A percentile compares a stretch with the other conserved stretches of the same genome.
These are phyloP conservation scores for Cafeteria roenbergensis DNA, from an alignment of 108 stramenopile genomes.

Conservation along the genomic window DNA sequence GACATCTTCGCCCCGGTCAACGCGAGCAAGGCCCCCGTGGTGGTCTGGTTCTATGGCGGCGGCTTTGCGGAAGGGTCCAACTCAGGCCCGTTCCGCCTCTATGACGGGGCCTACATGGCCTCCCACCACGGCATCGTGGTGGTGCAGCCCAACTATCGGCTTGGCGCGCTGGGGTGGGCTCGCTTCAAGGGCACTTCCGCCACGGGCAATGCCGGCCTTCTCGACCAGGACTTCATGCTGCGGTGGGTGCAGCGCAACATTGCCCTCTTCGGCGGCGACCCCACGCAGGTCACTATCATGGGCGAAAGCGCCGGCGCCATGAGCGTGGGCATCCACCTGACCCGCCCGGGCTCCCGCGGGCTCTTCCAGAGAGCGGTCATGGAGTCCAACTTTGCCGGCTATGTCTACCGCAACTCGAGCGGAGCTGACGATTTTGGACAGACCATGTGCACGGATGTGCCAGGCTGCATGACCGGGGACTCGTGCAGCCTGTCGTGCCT, in stretches of 20 bases:
- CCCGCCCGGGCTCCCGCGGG: constrained; percentile 21
- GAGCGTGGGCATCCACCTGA: constrained; percentile 59
- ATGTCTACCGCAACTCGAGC: constrained; percentile 28
- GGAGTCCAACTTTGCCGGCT: constrained; percentile 36
- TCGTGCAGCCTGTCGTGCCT: constrained; percentile 34
- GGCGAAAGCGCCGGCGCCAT: constrained; percentile 54
- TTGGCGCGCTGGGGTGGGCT: no score
- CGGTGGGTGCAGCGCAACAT: constrained; percentile 47
- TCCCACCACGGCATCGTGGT: constrained; percentile 21
- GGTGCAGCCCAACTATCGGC: constrained; percentile 40
- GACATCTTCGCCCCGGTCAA: constrained; percentile 50
- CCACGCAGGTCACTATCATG: constrained; percentile 28
- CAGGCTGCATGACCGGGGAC: not conserved
- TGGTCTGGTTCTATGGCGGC: constrained; percentile 47
- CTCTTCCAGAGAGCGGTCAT: constrained; percentile 34
- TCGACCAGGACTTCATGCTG: constrained; percentile 39
- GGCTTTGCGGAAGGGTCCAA: constrained; percentile 34
- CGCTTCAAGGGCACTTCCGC: not conserved
- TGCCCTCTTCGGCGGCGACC: constrained; percentile 18
- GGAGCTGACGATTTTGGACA: constrained; percentile 11
- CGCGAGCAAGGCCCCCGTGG: constrained; percentile 15
- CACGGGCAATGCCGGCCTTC: constrained; percentile 18
- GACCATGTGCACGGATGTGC: not conserved
- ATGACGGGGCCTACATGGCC: constrained; percentile 10
- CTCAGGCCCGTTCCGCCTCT: not conserved